Conservation (phyloP, 768 basidiomycete species). For the Lactifluus volemus region DNA sequence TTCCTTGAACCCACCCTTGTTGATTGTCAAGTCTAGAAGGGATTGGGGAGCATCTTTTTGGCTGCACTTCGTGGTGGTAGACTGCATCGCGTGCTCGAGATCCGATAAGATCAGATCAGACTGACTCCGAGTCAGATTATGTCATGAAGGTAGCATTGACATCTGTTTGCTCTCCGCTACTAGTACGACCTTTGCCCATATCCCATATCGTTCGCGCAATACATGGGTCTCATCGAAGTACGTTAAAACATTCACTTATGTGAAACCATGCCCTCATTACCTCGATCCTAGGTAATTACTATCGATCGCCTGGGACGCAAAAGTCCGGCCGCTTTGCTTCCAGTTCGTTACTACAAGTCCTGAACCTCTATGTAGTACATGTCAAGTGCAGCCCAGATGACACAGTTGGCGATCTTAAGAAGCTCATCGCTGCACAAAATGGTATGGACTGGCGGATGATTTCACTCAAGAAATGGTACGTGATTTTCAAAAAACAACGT, state of each 20-base stretch:
- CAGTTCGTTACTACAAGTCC: background rate
- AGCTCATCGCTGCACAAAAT: slow-evolving; percentile 92
- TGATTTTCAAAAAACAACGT: slow-evolving; percentile 21
- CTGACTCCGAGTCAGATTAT: background rate
- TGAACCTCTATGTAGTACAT: slow-evolving; percentile 47
- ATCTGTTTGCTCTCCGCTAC: too few species aligned
- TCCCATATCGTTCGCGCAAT: background rate
- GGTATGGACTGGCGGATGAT: slow-evolving; percentile 85
- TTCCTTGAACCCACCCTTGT: background rate
- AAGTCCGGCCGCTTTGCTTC: slow-evolving; percentile 42
- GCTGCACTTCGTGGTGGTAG: background rate
- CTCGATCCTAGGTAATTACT: slow-evolving; percentile 63
- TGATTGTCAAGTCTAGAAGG: background rate
- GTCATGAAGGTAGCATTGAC: background rate
- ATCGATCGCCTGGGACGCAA: slow-evolving; percentile 94
- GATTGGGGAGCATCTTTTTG: background rate
- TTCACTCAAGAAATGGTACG: slow-evolving; percentile 90
- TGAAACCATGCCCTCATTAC: background rate
- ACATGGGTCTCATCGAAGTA: slow-evolving; percentile 30
- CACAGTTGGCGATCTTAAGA: slow-evolving; percentile 95
- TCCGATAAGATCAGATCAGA: background rate
- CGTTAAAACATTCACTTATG: background rate
- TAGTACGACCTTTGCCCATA: background rate
- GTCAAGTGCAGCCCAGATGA: slow-evolving; percentile 95
- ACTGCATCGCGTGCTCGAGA: background rate